phyloP scores from a whole-genome alignment of 1,284 basidiomycete species.

The Cryptococcus depauperatus region DNA sequence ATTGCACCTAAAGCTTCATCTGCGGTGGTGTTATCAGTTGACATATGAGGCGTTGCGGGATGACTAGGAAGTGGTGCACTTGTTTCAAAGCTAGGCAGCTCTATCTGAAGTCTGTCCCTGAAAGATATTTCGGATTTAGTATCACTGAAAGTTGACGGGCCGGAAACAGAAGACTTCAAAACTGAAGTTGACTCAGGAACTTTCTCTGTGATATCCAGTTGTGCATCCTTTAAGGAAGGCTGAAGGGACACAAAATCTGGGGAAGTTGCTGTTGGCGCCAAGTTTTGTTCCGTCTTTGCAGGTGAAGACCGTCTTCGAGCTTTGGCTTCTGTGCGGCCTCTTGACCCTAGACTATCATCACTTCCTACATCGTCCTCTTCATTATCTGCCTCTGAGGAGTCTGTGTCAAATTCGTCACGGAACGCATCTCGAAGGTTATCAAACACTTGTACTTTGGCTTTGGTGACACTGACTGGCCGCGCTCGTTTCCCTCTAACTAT shows the following conservation, averaged over 20 bases:
- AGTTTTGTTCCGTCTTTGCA: conserved; percentile 12
- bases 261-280: too few relatives aligned
- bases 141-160: conserved; percentile 24
- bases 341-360: conserved; percentile 22
- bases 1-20: conserved; percentile 20
- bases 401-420: conserved; percentile 65
- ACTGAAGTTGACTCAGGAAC: too few relatives aligned
- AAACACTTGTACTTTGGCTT: conserved; percentile 82
- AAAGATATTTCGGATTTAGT: conserved; percentile 29
- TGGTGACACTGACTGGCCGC: conserved; percentile 83
- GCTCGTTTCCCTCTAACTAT: conserved; percentile 70
- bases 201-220: too few relatives aligned
- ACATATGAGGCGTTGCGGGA: conserved; percentile 37
- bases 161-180: too few relatives aligned
- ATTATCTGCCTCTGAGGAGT: conserved; percentile 77
- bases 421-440: conserved; percentile 89
- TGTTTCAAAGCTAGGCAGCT: conserved; percentile 44
- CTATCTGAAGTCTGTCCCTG: conserved; percentile 41
- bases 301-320: conserved; percentile 5
- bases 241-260: too few relatives aligned
- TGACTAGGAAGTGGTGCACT: conserved; percentile 42
- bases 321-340: conserved; percentile 7
- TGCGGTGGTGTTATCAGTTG: conserved; percentile 21
- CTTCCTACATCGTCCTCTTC: conserved; percentile 51
- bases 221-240: too few relatives aligned